Base-by-base conservation (phyloP, 2,329 filamentous ascomycete species). In the Aspergillus sp. region DNA sequence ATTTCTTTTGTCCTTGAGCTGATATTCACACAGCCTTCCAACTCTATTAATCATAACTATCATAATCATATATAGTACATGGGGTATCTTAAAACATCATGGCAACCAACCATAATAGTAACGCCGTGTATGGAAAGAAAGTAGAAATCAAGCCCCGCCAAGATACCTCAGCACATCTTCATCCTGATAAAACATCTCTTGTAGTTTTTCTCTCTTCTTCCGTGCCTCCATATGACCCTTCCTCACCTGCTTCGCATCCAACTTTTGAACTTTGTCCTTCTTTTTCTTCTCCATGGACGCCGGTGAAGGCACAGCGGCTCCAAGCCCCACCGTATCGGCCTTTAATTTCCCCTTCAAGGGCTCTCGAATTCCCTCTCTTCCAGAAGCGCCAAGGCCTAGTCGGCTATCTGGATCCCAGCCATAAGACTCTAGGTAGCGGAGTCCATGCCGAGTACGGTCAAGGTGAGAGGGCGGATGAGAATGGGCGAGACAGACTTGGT, bases 101-200 rank as follows among this genome's bases (percentile, higher is more conserved):
- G 33, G 11, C 33, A 50, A 44, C 27, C 39, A 44, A 39, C 12
- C 33, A 35, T 11, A 7, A 47, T 41, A 53, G n/a, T 21, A 41
- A 21, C 17, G 44, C 8, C 52, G 15, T 7, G 24, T 54, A 51
- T 6, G 19, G n/a, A 39, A 46, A 24, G 6, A 53, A 23, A 24
- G 46, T 23, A 14, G 24, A 48, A 48, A 6, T 52, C 44, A 57
- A 12, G 58, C 62, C 15, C 63, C 65, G 17, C 86, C 84, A 17
- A 96, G 74, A 70, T 96, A 95, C 68, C 82, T 85, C 66, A 92
- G 85, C 55, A 96, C 78, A 63, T 93, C 89, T n/a, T 89, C 83
- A 63, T 84, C 87, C 19, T 84, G 82, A 73, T 90, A 93, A 61
- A 96, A 89, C 75, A 90, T 81, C 64, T 85, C 80, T 62, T 86